Evolutionary conservation across 768 basidiomycete genomes (phyloP), one percentile per base, ranked within the genome.

Genomic region (Fibroporia radiculosa): DNA sequence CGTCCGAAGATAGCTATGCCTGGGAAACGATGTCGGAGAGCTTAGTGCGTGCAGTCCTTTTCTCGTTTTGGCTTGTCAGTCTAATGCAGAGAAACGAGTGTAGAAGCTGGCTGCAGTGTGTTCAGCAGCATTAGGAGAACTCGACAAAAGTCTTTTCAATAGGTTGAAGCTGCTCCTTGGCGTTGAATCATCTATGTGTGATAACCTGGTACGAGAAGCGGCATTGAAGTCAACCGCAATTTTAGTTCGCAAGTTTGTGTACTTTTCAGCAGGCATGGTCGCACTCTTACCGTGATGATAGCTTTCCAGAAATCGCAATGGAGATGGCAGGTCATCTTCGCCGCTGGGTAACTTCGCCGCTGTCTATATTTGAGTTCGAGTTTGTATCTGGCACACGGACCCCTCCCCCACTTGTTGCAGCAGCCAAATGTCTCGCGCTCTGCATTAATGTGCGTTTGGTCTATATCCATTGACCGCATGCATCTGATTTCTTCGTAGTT

Each of bases 11-110:
- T 59, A 87, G 84, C n/a, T 93, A 91, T 62, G 80, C 86, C 41
- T 92, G 84, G 82, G 90, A 93, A 58, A 92, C 90, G 0, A 82
- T 93, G 81, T 87, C 90, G 8, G 90, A 93, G 59, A 85, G 84
- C 52, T 62, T 93, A 72, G 90, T 89, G 53, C 38, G 77, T 63
- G 31, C 34, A 19, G 13, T 37, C 6, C 29, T 20, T 10, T 22
- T 13, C 13, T 8, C 12, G 16, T 14, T 36, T 29, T 19, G 22
- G 20, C 20, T 35, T 35, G 16, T 3, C 18, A 36, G 25, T 11
- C 11, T n/a, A 29, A 13, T 26, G n/a, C 35, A 31, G 44, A 28
- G 40, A 19, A 16, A 23, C 14, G 35, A n/a, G 47, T 35, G 7
- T 53, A 93, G 90, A 93, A 92, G 87, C 67, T 93, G 16, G 83